phyloP scores from a whole-genome alignment of 768 basidiomycete species.

The Pulveroboletus sp. region DNA sequence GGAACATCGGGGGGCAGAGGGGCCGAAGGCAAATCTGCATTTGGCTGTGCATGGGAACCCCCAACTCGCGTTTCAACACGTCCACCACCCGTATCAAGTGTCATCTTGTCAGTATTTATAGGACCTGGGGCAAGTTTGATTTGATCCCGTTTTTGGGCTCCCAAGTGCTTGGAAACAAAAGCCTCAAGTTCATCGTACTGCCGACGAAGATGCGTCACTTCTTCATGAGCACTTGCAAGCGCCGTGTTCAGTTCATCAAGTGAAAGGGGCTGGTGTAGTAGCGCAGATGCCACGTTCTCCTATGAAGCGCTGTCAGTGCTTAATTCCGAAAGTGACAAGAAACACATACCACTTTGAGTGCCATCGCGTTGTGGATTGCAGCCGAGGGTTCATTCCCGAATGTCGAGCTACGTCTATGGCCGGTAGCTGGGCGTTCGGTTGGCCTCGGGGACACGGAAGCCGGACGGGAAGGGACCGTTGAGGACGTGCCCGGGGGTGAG shows the following conservation, averaged over 20 bases:
- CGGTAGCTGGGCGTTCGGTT: background rate
- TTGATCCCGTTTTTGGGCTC: constrained; percentile 1
- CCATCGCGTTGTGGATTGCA: constrained; percentile 4
- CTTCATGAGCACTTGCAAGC: constrained; percentile 19
- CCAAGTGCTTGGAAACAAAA: constrained; percentile 14
- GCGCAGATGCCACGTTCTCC: constrained; percentile 4
- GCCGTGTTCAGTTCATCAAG: constrained; percentile 25
- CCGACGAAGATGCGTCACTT: constrained; percentile 23
- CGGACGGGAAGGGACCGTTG: constrained; percentile 8
- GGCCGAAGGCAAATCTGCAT: background rate
- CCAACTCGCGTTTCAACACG: background rate
- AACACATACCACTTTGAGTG: constrained; percentile 7
- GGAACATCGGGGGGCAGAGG: constrained; percentile 2
- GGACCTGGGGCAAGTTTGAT: background rate
- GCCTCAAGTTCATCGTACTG: constrained; percentile 23
- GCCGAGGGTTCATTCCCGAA: constrained; percentile 18
- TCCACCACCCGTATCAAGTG: background rate
- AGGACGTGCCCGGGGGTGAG: constrained; percentile 5
- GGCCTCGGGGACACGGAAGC: constrained; percentile 16
- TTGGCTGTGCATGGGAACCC: background rate
- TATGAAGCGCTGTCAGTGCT: constrained; percentile 5
- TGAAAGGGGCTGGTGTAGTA: constrained; percentile 13
- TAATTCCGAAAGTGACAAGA: background rate
- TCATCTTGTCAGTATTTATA: background rate
- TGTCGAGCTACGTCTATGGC: constrained; percentile 23